Base-by-base conservation (phyloP, 805 yeast genomes). In the Cyberlindnera sargentensis region DNA sequence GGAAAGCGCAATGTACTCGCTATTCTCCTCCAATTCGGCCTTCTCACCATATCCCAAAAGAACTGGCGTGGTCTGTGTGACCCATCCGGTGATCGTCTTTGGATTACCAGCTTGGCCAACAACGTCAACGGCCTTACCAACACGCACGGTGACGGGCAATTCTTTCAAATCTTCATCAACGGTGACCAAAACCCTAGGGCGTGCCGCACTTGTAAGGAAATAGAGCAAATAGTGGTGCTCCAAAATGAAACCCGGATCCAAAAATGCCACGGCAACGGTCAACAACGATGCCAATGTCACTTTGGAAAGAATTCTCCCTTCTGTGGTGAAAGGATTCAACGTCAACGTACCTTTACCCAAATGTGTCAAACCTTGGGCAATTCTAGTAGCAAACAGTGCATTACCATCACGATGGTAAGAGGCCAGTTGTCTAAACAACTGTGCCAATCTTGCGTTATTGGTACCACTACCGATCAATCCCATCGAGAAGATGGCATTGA, bases 51-150 rank as follows among this genome's bases (percentile, higher is more conserved):
- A 81, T 34, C 93, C 90, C 44, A 93, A 72, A 55, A 93, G 71
- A 23, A 93, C 99, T 1, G 99, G 99, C 0, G 99, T 93, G 5
- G 93, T 85, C 60, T 93, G 99, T 2, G 99, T 93, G 23, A 93
- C 98, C 99, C 99, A 93, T 32, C 99, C 99, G 4, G 99, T 93
- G 39, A 93, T 93, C 9, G 97, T 90, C 72, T 93, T 93, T 39
- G 99, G 99, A 56, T 87, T 88, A 69, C 99, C 99, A 0, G 98
- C 99, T 65, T 91, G 98, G 31, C 99, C 99, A 49, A 93, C 98
- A 34, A 90, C 88, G 62, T 93, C 99, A 28, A 93, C 98, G 6
- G 99, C 98, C 68, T 91, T 97, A 49, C 99, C 99, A 29, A 93
- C 98, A 61, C 99, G 78, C 8, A 93, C 99, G 53, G 88, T 91